Evolutionary conservation across 2,329 filamentous ascomycete species (phyloP).

Genomic region (Neonectria coccinea): DNA sequence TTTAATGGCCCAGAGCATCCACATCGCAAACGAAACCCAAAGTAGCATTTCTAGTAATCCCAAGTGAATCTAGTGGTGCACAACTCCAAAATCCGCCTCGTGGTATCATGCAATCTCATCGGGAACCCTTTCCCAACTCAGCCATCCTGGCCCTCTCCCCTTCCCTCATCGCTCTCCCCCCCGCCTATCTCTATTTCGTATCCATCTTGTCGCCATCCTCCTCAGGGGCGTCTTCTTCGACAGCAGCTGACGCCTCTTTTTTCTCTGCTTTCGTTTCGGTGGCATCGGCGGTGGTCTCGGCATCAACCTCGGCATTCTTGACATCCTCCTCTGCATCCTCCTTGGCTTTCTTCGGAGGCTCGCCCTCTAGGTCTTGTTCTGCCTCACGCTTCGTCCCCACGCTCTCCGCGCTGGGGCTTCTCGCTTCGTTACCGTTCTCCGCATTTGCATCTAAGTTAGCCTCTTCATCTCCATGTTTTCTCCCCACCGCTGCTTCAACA

Average conservation of each 20-base stretch:
- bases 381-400: slow-evolving; percentile 67
- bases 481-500: slow-evolving; percentile 70
- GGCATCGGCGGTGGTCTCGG: slow-evolving; percentile 13
- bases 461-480: slow-evolving; percentile 54
- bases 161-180: neutral
- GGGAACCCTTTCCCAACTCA: slow-evolving; percentile 14
- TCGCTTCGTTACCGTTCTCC: slow-evolving; percentile 46
- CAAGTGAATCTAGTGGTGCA: slow-evolving; percentile 23
- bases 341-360: slow-evolving; percentile 62
- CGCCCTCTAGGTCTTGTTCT: slow-evolving; percentile 58
- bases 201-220: slow-evolving; percentile 43
- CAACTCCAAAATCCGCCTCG: slow-evolving; percentile 18
- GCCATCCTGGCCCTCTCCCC: slow-evolving; percentile 9
- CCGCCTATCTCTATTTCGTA: slow-evolving; percentile 35
- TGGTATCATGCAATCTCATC: slow-evolving; percentile 34
- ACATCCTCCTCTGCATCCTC: slow-evolving; percentile 50
- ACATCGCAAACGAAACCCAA: slow-evolving; percentile 1
- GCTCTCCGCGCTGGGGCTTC: slow-evolving; percentile 48
- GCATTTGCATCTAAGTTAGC: slow-evolving; percentile 34
- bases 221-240: slow-evolving; percentile 39
- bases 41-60: slow-evolving; percentile 14
- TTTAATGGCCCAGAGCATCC: neutral
- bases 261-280: slow-evolving; percentile 20
- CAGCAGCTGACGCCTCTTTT: slow-evolving; percentile 25
- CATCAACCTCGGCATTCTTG: slow-evolving; percentile 24